These are phyloP conservation scores for Elaeagnus macrophylla DNA, from an alignment of 306 rosid genomes.

Conservation along the genomic window DNA sequence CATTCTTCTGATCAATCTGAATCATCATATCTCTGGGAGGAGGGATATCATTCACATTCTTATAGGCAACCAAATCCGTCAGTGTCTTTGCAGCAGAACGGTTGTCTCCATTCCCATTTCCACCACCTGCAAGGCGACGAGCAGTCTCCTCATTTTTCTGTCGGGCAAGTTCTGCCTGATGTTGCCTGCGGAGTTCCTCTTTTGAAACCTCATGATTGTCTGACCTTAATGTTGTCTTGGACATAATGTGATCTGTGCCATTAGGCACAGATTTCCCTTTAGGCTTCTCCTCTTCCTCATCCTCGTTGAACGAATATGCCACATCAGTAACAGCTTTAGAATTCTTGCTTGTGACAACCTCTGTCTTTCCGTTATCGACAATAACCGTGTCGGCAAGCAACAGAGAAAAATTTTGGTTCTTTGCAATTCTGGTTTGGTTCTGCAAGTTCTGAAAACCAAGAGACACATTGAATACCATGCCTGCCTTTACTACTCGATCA, in stretches of 20 bases:
- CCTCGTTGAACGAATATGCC: constrained; percentile 88
- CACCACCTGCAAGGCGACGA: constrained; percentile 88
- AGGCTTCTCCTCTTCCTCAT: constrained; percentile 54
- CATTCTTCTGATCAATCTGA: constrained; percentile 83
- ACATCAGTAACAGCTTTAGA: constrained; percentile 73
- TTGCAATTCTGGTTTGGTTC: constrained; percentile 35
- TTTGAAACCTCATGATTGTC: constrained; percentile 88
- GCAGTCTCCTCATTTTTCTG: constrained; percentile 98
- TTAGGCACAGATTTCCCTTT: constrained; percentile 28
- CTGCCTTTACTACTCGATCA: constrained; percentile 60
- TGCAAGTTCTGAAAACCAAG: constrained; percentile 83
- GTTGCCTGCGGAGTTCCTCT: constrained; percentile 92
- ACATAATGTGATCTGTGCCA: constrained; percentile 38
- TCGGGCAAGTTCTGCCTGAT: constrained; percentile 96
- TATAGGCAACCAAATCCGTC: constrained; percentile 73
- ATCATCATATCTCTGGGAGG: constrained; percentile 78
- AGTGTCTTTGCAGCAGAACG: constrained; percentile 45
- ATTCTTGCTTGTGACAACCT: constrained; percentile 52
- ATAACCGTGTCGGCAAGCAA: constrained; percentile 81
- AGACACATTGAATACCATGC: constrained; percentile 83
- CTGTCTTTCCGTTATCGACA: constrained; percentile 53
- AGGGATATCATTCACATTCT: constrained; percentile 72
- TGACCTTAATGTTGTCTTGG: constrained; percentile 83
- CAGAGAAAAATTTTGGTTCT: constrained; percentile 53
- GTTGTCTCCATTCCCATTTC: constrained; percentile 42